Conservation (phyloP, 495 filamentous ascomycete species). For the Xeromyces bisporus region DNA sequence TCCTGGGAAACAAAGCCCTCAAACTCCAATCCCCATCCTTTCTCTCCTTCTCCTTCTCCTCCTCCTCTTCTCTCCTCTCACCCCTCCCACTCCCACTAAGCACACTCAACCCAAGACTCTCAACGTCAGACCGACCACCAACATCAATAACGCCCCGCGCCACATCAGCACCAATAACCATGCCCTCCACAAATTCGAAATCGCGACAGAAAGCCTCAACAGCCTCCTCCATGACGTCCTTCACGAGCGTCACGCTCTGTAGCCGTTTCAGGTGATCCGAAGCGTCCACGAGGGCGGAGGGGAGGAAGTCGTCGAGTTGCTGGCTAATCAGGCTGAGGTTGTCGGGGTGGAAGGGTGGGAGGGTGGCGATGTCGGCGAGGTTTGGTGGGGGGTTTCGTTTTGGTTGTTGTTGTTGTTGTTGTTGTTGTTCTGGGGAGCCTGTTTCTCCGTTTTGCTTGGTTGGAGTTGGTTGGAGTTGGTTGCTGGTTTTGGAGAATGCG, state of each 20-base stretch:
- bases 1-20: conserved; percentile 61
- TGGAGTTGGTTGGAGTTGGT: not conserved
- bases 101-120: conserved; percentile 1
- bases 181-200: conserved; percentile 75
- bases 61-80: conserved; percentile 9
- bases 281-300: conserved; percentile 84
- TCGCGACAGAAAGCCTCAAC: conserved; percentile 76
- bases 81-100: conserved; percentile 12
- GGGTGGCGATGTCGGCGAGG: conserved; percentile 33
- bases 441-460: conserved; percentile 1
- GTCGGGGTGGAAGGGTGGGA: conserved; percentile 45
- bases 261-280: conserved; percentile 60
- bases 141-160: conserved; percentile 20
- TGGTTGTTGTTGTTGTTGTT: conserved; percentile 21
- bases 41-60: conserved; percentile 19
- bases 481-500: conserved; percentile 18
- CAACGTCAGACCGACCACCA: not conserved
- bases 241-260: conserved; percentile 47
- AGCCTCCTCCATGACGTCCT: conserved; percentile 65
- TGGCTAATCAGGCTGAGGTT: conserved; percentile 50
- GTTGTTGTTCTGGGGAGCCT: conserved; percentile 21
- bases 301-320: conserved; percentile 76
- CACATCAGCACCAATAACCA: conserved; percentile 43
- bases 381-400: too few relatives aligned
- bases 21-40: conserved; percentile 32